Evolutionary conservation across 2,329 filamentous ascomycete species (phyloP), one percentile per base, ranked within the genome.

Genomic region (Coniochaeta ligniaria): DNA sequence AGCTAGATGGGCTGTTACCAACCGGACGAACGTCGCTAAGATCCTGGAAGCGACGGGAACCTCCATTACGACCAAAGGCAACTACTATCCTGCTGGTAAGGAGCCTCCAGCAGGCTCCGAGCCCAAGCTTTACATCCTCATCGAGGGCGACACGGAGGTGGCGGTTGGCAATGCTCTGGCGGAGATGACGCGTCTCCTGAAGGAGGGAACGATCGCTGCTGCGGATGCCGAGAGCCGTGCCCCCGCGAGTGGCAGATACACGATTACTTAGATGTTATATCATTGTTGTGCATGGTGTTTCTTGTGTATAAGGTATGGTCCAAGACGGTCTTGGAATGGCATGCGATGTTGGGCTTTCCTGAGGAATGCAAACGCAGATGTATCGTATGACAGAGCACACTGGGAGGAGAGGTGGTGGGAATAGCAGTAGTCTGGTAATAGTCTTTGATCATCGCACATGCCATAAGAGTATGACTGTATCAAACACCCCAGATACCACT

Each of bases 1-100:
- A 80, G 95, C 95, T 65, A 86, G 95, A 68, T 99, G 95, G 95
- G 94, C 92, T 12, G 95, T 99, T 77, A 99, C 95, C 43, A 99
- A 99, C 74, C 87, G 95, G 65, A 98, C 95, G 38, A 99, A 99
- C 70, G 95, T 99, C 61, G 93, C 94, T 67, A 99, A 98, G 81
- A 97, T 99, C 67, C 83, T 99, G 65, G 95, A 99, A 71, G 85
- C 91, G 11, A 97, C 94, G 0, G 94, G 92, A 45, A 96, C 93
- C 1, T 96, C 92, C 7, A 99, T 99, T 73, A 99, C 95, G 0
- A 97, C 92, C 52, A 99, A 99, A 79, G 95, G 95, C 66, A 95
- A 83, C 63, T 98, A 92, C 74, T 98, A 98, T 69, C 75, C 88
- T 1, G 70, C 86, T 1, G 93, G 92, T 65, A 96, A 96, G 72